phyloP scores from a whole-genome alignment of 2,329 filamentous ascomycete genomes.

The Emergomyces orientalis region DNA sequence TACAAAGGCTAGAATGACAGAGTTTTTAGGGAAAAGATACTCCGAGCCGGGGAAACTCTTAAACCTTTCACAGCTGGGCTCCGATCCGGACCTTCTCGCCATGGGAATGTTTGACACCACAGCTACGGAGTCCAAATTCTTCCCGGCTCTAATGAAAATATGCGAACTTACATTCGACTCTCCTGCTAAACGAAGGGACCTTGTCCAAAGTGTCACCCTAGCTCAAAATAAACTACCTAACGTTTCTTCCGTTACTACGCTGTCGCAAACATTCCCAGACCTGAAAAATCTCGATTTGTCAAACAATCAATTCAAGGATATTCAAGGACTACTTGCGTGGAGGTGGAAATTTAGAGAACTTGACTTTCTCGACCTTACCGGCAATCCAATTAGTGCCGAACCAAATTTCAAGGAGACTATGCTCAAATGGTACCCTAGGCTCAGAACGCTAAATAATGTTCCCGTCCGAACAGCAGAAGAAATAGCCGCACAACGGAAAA shows the following conservation, averaged over 20 bases:
- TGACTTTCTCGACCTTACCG: conserved; percentile 68
- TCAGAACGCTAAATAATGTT: conserved; percentile 65
- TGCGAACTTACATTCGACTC: conserved; percentile 70
- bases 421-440: conserved; percentile 70
- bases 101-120: conserved; percentile 67
- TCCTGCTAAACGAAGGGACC: conserved; percentile 61
- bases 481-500: conserved; percentile 47
- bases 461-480: conserved; percentile 66
- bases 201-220: conserved; percentile 72
- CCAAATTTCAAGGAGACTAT: conserved; percentile 59
- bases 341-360: conserved; percentile 67
- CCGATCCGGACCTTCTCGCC: conserved; percentile 60
- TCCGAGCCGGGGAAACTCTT: conserved; percentile 62
- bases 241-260: conserved; percentile 60
- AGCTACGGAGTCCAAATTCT: conserved; percentile 72
- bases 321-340: conserved; percentile 64
- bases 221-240: conserved; percentile 69
- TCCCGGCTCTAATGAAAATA: conserved; percentile 82
- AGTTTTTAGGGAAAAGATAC: conserved; percentile 67
- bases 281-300: conserved; percentile 84
- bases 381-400: conserved; percentile 61
- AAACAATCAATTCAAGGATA: conserved; percentile 63
- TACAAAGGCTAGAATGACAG: conserved; percentile 58
- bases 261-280: conserved; percentile 73
- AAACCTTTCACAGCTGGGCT: conserved; percentile 67